Evolutionary conservation across 768 basidiomycete species (phyloP).

Genomic region (Hirschioporus abietinus): DNA sequence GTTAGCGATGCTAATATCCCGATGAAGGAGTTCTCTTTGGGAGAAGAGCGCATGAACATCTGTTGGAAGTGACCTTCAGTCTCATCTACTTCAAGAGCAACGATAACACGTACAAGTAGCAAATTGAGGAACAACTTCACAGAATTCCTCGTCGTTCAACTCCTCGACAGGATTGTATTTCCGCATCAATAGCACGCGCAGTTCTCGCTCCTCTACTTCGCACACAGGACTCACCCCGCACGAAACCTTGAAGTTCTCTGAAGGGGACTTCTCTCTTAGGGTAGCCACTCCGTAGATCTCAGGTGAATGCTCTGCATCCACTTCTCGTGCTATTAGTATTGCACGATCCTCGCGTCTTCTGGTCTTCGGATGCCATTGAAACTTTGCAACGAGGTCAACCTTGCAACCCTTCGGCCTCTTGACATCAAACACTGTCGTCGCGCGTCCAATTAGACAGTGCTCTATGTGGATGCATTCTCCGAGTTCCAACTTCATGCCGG

Average conservation of each 20-base stretch:
- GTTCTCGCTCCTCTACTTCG: background rate
- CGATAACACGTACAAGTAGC: background rate
- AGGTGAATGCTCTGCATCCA: background rate
- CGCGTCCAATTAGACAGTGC: background rate
- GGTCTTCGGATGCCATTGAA: background rate
- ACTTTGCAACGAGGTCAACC: background rate
- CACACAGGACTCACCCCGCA: background rate
- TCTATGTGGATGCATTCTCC: background rate
- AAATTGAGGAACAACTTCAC: background rate
- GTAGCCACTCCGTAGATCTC: background rate
- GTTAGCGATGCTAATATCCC: background rate
- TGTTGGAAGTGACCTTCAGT: background rate
- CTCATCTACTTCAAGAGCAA: background rate
- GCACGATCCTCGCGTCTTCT: background rate
- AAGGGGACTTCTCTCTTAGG: background rate
- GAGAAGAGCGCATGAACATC: background rate
- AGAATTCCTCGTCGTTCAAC: background rate
- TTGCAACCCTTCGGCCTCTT: background rate
- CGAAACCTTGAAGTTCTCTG: background rate
- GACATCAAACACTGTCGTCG: background rate
- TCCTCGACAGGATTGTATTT: background rate
- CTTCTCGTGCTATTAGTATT: background rate
- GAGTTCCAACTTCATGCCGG: background rate
- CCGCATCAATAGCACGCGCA: background rate
- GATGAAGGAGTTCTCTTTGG: background rate